phyloP scores from a whole-genome alignment of 352 stramenopile species.

The Blastocystis sp. region DNA sequence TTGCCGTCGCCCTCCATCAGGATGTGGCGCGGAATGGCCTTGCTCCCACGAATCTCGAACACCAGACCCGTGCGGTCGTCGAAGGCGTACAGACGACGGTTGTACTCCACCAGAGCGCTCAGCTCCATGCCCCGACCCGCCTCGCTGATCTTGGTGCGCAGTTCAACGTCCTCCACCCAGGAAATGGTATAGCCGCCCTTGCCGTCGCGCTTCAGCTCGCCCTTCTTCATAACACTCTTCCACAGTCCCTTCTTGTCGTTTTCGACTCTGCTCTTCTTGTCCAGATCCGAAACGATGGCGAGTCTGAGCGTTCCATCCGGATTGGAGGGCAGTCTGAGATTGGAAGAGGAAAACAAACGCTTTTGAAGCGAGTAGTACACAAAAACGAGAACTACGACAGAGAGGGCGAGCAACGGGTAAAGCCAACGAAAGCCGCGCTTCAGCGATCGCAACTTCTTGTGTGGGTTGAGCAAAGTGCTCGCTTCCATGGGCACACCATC shows the following conservation, averaged over 20 bases:
- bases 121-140: conserved; percentile 90
- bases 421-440: not conserved
- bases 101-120: conserved; percentile 84
- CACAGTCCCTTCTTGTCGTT: conserved; percentile 84
- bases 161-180: conserved; percentile 70
- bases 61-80: conserved; percentile 96
- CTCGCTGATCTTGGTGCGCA: conserved; percentile 83
- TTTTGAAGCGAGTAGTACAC: not conserved
- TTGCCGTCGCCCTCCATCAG: conserved; percentile 92
- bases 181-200: conserved; percentile 74
- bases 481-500: not conserved
- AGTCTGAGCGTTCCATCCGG: conserved; percentile 69
- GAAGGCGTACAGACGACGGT: conserved; percentile 87
- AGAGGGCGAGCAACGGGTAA: not conserved
- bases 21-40: conserved; percentile 87
- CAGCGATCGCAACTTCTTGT: not conserved
- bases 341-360: not conserved
- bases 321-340: conserved; percentile 27
- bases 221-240: conserved; percentile 84
- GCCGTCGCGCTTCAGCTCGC: conserved; percentile 79
- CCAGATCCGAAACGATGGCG: conserved; percentile 87
- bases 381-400: not conserved
- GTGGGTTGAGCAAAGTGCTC: conserved; percentile 24
- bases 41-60: conserved; percentile 84
- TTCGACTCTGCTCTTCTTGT: conserved; percentile 85